Base-by-base conservation (phyloP, 768 basidiomycete species). In the Boletales sp. region DNA sequence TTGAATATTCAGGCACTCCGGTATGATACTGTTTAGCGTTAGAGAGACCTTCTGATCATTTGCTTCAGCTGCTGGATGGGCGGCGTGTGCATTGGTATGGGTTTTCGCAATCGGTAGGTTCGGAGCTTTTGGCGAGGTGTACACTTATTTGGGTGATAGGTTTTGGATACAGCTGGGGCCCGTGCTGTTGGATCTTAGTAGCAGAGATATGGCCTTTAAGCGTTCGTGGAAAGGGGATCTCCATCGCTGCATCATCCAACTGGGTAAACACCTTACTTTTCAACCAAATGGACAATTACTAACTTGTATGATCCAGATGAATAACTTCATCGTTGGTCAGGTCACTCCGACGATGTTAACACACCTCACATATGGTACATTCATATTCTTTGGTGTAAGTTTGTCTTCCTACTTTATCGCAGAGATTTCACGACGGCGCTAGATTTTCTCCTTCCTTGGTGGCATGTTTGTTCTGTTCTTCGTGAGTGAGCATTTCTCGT, bases 121-220 rank as follows among this genome's bases (percentile, higher is more conserved):
- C 35, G 38, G 39, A 21, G 30, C 21, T 28, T 37, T 37, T 15
- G 17, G 8, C 9, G 18, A 14, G 6, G 14, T 34, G 21, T 18
- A 37, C 14, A 49, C 39, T 44, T 13, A 38, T 44, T n/a, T 35
- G 21, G 14, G 11, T 38, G 13, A 32, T 14, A 77, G 79, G 70
- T 5, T 87, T 87, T 59, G 87, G 87, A 41, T 88, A 86, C 59
- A 83, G 81, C 49, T 90, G 87, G 87, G 87, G 82, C 70, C 85
- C 86, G 12, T 84, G 84, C 58, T 75, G 84, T 11, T 90, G 87
- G 87, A 86, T 89, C 64, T 69, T 88, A 36, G 80, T 86, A 11
- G 82, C 87, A 9, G 86, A 88, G 69, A 86, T 85, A 44, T 85
- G 81, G 81, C 83, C 84, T 13, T 63, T 87, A 58, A 82, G 80